A percentile compares a stretch with the other conserved stretches of the same genome.
phyloP scores from a whole-genome alignment of 495 filamentous ascomycete genomes.

The Aspergillus avenaceus region DNA sequence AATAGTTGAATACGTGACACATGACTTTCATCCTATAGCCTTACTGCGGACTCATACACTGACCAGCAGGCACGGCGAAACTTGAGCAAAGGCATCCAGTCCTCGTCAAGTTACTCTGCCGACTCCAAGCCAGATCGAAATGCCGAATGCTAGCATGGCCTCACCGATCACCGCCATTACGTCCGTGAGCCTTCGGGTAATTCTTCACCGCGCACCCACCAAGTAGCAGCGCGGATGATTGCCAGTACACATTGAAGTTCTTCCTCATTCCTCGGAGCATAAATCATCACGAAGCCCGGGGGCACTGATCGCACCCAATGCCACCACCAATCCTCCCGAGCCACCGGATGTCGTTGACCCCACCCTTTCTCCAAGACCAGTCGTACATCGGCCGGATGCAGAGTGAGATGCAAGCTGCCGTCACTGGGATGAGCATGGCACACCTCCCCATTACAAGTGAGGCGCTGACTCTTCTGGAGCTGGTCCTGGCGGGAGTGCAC shows the following conservation, averaged over 20 bases:
- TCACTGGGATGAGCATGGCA: constrained; percentile 72
- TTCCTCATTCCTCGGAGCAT: constrained; percentile 64
- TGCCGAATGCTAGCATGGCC: no score
- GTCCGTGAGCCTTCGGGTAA: constrained; percentile 11
- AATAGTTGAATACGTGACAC: no score
- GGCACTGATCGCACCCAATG: constrained; percentile 56
- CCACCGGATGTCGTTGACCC: constrained; percentile 77
- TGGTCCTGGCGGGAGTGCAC: neutral
- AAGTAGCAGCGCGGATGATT: constrained; percentile 69
- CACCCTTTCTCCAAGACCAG: constrained; percentile 71
- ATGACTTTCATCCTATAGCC: constrained; percentile 6
- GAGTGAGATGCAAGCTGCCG: constrained; percentile 68
- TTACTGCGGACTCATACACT: no score
- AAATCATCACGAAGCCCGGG: constrained; percentile 73
- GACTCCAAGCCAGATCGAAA: no score
- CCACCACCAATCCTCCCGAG: constrained; percentile 52
- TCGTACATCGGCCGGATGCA: constrained; percentile 73
- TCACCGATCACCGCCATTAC: no score
- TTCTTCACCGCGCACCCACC: constrained; percentile 54
- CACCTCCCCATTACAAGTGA: constrained; percentile 64
- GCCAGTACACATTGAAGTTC: constrained; percentile 61
- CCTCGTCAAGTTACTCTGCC: no score
- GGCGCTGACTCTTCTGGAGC: neutral
- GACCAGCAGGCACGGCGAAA: no score
- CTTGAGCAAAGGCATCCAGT: no score